A percentile compares a stretch with the other conserved stretches of the same genome.
Conservation (phyloP, 768 basidiomycete genomes). For the Termitomyces sp. region DNA sequence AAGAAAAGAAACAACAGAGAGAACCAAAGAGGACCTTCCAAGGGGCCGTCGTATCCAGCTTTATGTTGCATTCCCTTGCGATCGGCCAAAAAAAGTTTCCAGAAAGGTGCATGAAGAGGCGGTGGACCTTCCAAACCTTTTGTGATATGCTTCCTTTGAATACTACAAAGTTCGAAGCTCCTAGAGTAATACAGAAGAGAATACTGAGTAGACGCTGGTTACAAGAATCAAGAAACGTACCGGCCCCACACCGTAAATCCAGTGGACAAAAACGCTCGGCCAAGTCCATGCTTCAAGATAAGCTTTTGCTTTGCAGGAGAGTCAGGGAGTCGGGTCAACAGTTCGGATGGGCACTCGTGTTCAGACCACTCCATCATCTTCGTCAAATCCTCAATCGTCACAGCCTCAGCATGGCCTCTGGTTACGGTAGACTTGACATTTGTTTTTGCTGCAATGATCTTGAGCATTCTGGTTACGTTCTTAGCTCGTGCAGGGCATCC, state of each 20-base stretch:
- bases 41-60: slow-evolving; percentile 20
- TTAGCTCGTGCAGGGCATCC: slow-evolving; percentile 29
- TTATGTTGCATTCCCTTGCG: slow-evolving; percentile 18
- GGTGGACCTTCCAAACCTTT: slow-evolving; percentile 7
- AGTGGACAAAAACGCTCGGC: slow-evolving; percentile 26
- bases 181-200: slow-evolving; percentile 14
- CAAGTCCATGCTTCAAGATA: slow-evolving; percentile 25
- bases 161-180: slow-evolving; percentile 28
- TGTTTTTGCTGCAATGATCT: slow-evolving; percentile 25
- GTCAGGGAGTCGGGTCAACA: slow-evolving; percentile 8
- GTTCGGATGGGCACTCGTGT: slow-evolving; percentile 13
- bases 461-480: slow-evolving; percentile 15
- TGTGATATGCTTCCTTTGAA: no score
- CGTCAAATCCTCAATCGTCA: slow-evolving; percentile 30
- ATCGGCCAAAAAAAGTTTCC: slow-evolving; percentile 21
- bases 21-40: no score
- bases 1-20: no score
- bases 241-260: slow-evolving; percentile 31
- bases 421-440: slow-evolving; percentile 21
- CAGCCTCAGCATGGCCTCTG: slow-evolving; percentile 31
- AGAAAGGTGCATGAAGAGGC: slow-evolving; percentile 19
- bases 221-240: slow-evolving; percentile 17
- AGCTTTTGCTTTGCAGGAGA: not conserved
- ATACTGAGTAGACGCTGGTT: not conserved
- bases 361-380: slow-evolving; percentile 28